Base-by-base conservation (phyloP, 2,329 filamentous ascomycete genomes). In the Neonectria hederae region DNA sequence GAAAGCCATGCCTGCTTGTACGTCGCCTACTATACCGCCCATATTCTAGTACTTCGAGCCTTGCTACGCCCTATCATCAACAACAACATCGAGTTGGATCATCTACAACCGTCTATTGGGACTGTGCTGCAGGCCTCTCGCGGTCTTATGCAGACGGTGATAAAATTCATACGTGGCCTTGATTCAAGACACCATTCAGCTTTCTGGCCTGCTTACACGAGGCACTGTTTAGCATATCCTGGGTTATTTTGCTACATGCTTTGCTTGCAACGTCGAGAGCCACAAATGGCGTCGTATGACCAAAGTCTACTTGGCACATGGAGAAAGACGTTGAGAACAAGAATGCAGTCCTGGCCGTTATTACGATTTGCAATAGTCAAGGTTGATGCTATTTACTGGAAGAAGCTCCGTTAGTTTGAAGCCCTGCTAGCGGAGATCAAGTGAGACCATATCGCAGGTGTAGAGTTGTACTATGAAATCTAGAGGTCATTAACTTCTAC, bases 311-410 rank as follows among this genome's bases (percentile, higher is more conserved):
- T 71, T 8, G 61, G 40, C 5, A 66, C 54, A 5, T 69, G 68
- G 68, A 62, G 68, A 35, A 65, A 63, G 30, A 62, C 62, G 48
- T 45, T 71, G 54, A 56, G 69, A 2, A 67, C 69, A 22, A 62
- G 68, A 22, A 67, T 68, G 9, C 63, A 63, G 22, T 65, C 68
- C 6, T 72, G 69, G 69, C 67, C 68, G 2, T 42, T 72, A 4
- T 49, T 72, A 14, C 61, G 69, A 0, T 71, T 72, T 43, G 69
- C 55, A 1, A 66, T 69, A 11, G 69, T 71, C 3, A 72, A 72
- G 52, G 64, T 72, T 26, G 69, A 72, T 56, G 69, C 69, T 1
- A 55, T 72, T 4, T 71, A 66, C 46, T 72, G 69, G 69, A 72
- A 70, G 55, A 59, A 63, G 40, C 30, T 63, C 22, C 21, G 32